Evolutionary conservation across 257 asterid species (phyloP).

Genomic region (Paraleonurus japonicus): DNA sequence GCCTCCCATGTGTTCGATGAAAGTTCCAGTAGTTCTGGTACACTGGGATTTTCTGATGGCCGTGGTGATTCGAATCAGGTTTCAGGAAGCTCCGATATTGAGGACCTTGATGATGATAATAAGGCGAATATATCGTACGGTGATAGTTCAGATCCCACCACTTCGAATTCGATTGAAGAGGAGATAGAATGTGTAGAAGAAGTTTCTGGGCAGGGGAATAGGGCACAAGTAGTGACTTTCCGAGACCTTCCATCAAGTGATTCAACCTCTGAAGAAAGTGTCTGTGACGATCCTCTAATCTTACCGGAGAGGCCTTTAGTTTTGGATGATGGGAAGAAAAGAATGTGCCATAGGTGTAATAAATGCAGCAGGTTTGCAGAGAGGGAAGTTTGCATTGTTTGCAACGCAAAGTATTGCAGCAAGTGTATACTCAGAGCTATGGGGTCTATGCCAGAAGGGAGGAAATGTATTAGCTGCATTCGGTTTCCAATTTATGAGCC

Average conservation of each 20-base stretch:
- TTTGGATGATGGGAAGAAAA: conserved; percentile 47
- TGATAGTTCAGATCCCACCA: not conserved
- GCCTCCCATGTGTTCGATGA: conserved; percentile 32
- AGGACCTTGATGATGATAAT: conserved; percentile 40
- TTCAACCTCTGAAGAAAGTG: conserved; percentile 35
- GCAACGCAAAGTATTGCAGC: conserved; percentile 75
- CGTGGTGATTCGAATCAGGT: conserved; percentile 35
- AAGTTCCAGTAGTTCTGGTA: conserved; percentile 70
- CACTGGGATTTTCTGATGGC: conserved; percentile 60
- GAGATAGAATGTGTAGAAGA: conserved; percentile 33
- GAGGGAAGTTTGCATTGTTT: conserved; percentile 78
- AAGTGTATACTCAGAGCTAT: conserved; percentile 79
- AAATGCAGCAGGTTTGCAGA: conserved; percentile 51
- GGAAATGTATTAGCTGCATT: conserved; percentile 75
- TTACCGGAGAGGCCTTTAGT: conserved; percentile 39
- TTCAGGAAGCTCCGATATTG: conserved; percentile 62
- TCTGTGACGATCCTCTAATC: conserved; percentile 25
- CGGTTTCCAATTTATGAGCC: conserved; percentile 60
- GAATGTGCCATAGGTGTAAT: conserved; percentile 60
- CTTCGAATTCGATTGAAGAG: conserved; percentile 31
- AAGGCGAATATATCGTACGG: conserved; percentile 25
- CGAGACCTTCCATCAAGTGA: conserved; percentile 36
- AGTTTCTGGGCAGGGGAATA: conserved; percentile 31
- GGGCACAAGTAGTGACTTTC: conserved; percentile 48
- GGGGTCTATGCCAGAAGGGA: conserved; percentile 98